Conservation (phyloP, 2,329 filamentous ascomycete species). For the Botrytis fabae region DNA sequence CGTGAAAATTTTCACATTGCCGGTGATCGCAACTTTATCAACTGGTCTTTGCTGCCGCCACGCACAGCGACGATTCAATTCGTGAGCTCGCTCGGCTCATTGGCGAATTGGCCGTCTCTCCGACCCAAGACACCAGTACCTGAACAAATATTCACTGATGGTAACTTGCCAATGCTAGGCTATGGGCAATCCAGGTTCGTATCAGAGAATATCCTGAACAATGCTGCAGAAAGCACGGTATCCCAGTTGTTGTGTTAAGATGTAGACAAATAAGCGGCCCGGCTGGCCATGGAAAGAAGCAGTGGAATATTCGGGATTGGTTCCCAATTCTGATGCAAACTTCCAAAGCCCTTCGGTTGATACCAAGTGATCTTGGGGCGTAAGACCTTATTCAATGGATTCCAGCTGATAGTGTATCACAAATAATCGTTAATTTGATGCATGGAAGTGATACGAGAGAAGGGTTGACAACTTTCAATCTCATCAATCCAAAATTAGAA, state of each 20-base stretch:
- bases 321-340: neutral
- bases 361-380: conserved; percentile 37
- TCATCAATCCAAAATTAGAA: neutral
- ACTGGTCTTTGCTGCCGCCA: conserved; percentile 19
- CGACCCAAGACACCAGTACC: conserved; percentile 35
- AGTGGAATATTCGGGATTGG: conserved; percentile 59
- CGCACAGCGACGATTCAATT: conserved; percentile 36
- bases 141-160: conserved; percentile 42
- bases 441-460: neutral
- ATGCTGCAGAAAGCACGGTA: conserved; percentile 42
- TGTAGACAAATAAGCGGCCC: conserved; percentile 52
- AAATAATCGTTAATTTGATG: neutral
- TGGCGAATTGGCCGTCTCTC: conserved; percentile 12
- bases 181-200: conserved; percentile 37
- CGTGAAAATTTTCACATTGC: conserved; percentile 43
- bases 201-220: conserved; percentile 45
- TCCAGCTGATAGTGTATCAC: conserved; percentile 37
- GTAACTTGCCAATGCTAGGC: conserved; percentile 36
- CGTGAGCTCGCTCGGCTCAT: conserved; percentile 30
- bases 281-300: conserved; percentile 40
- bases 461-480: neutral
- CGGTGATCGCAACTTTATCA: conserved; percentile 44
- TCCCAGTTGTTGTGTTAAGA: conserved; percentile 46
- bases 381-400: conserved; percentile 46
- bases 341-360: neutral